Evolutionary conservation across 306 rosid genomes (phyloP), one percentile per base, ranked within the genome.

Genomic region (Rosa rugosa): DNA sequence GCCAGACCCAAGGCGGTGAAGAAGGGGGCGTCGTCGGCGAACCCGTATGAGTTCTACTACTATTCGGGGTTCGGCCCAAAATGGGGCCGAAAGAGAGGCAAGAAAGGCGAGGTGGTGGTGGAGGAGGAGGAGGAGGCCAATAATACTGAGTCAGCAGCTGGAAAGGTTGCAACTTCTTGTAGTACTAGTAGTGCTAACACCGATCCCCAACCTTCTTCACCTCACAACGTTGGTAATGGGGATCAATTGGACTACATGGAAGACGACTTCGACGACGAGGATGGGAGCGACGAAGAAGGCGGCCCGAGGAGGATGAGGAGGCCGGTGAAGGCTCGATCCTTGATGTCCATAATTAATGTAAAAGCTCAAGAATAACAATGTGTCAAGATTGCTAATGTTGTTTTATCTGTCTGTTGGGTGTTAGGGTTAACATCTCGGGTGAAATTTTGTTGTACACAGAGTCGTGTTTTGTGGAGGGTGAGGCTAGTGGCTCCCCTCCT

Each of bases 301-400:
- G 20, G 70, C 45, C 70, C 12, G 42, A 36, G 70, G 45, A 65
- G 70, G 46, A 65, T 65, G 45, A 65, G 70, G 70, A 36, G 23
- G 70, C 70, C 70, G 22, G 70, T 65, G 45, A 65, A 65, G 45
- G 70, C 70, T 36, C 23, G 70, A 65, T 65, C 70, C 12, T 65
- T 65, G 23, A 65, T 65, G 70, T 36, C 70, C 23, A 65, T 65
- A 65, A 65, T 65, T 22, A 65, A 65, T 65, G 70, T 65, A 65
- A 18, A 36, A 65, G 70, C 70, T 6, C 41, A 65, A 36, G 70
- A 65, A 38, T 65, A 36, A 57, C 27, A 9, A 64, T 65, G 23
- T 65, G n/a, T 17, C 45, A 3, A 16, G 1, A 31, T 16, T 11
- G 69, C 18, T 64, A 16, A 5, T 14, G 20, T 64, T 34, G 7